Conservation (phyloP, 148 eudicot species). For the Polygonum maritimum region DNA sequence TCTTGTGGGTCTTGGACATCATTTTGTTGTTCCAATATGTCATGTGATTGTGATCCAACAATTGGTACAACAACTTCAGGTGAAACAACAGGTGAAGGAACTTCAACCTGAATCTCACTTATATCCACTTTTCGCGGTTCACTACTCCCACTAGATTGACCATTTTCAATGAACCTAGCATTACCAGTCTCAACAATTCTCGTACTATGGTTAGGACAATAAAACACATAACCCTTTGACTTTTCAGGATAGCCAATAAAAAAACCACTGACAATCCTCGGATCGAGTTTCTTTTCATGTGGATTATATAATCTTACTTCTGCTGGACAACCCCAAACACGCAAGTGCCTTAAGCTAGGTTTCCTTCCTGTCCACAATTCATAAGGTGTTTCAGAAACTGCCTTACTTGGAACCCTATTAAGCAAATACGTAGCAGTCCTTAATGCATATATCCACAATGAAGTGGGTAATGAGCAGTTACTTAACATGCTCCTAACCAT, state of each 20-base stretch:
- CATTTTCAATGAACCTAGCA: no score
- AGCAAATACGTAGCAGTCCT: conserved; percentile 3
- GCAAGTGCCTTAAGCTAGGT: conserved; percentile 7
- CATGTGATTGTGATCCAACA: background rate
- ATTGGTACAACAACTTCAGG: background rate
- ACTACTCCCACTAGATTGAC: no score
- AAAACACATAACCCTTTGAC: no score
- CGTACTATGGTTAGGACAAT: no score
- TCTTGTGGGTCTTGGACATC: background rate
- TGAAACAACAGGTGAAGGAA: conserved; percentile 7
- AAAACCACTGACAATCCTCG: background rate
- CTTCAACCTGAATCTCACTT: background rate
- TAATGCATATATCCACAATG: background rate
- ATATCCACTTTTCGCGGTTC: no score
- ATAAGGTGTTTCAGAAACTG: conserved; percentile 14
- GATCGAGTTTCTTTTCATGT: conserved; percentile 14
- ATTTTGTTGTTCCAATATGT: background rate
- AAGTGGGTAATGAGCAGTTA: conserved; percentile 3
- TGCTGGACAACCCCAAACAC: conserved; percentile 1
- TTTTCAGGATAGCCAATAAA: no score
- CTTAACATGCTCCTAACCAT: conserved; percentile 12
- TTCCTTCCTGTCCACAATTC: conserved; percentile 3
- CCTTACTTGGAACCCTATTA: conserved; percentile 16
- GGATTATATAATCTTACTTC: conserved; percentile 9
- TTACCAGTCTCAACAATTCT: no score